A percentile compares a stretch with the other conserved stretches of the same genome.
These are phyloP conservation scores for Sclerotinia spermophila DNA, from an alignment of 2,329 filamentous ascomycete genomes.

Conservation along the genomic window DNA sequence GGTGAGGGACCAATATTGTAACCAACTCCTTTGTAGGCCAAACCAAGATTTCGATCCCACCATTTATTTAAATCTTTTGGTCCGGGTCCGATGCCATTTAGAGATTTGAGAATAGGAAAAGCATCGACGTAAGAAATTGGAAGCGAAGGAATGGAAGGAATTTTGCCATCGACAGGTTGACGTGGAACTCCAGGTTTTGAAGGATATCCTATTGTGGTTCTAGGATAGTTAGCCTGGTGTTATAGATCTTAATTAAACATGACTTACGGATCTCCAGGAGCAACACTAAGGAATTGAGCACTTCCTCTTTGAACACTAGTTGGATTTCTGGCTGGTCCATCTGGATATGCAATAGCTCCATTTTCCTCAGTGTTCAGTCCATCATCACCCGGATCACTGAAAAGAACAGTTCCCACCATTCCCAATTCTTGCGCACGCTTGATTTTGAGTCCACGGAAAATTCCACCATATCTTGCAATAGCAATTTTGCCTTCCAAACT, in stretches of 20 bases:
- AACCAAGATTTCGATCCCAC: conserved; percentile 59
- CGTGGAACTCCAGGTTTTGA: conserved; percentile 86
- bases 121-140: conserved; percentile 88
- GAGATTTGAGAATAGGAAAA: conserved; percentile 78
- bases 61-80: conserved; percentile 69
- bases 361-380: conserved; percentile 76
- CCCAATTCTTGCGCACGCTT: conserved; percentile 89
- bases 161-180: conserved; percentile 63
- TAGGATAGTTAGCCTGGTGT: conserved; percentile 51
- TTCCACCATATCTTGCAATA: conserved; percentile 76
- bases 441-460: conserved; percentile 88
- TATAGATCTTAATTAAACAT: conserved; percentile 32
- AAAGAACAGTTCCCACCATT: conserved; percentile 81
- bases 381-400: conserved; percentile 87
- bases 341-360: conserved; percentile 73
- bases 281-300: conserved; percentile 71
- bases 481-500: conserved; percentile 81
- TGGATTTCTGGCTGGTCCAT: conserved; percentile 82
- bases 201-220: conserved; percentile 86
- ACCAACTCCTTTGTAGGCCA: conserved; percentile 62
- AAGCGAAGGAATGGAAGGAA: conserved; percentile 82
- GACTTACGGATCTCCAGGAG: conserved; percentile 69
- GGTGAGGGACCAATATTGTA: conserved; percentile 70
- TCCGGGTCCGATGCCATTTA: conserved; percentile 84
- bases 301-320: conserved; percentile 89